These are phyloP conservation scores for Phytophthora agathidicida DNA, from an alignment of 352 stramenopile species.

Conservation along the genomic window DNA sequence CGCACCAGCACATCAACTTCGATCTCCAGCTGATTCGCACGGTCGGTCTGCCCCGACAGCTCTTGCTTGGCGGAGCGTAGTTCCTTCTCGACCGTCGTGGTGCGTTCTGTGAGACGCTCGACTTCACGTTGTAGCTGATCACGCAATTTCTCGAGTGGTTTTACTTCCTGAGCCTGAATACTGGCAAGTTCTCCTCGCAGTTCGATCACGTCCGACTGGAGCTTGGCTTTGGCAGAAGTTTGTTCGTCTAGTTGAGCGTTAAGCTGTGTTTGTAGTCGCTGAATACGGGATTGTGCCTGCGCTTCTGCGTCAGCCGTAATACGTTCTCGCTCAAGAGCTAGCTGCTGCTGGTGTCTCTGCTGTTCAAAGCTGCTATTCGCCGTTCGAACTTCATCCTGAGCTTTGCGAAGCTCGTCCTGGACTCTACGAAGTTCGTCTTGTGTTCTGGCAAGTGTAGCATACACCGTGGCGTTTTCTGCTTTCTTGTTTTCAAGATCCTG, in stretches of 20 bases:
- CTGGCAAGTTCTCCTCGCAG: slow-evolving; percentile 27
- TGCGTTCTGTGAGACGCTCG: slow-evolving; percentile 33
- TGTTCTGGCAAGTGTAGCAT: slow-evolving; percentile 3
- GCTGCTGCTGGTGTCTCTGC: slow-evolving; percentile 26
- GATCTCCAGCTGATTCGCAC: slow-evolving; percentile 43
- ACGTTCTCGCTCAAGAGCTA: slow-evolving; percentile 28
- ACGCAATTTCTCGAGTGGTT: slow-evolving; percentile 40
- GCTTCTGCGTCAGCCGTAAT: slow-evolving; percentile 21
- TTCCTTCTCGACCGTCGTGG: slow-evolving; percentile 37
- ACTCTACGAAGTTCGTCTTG: slow-evolving; percentile 20
- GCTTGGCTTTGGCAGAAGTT: slow-evolving; percentile 16
- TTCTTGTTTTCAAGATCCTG: slow-evolving; percentile 23
- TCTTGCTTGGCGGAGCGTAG: slow-evolving; percentile 35
- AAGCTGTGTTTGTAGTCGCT: slow-evolving; percentile 36
- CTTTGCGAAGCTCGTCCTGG: slow-evolving; percentile 23
- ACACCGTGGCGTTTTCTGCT: slow-evolving; percentile 10
- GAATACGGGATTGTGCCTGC: slow-evolving; percentile 25
- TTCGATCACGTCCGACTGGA: slow-evolving; percentile 40
- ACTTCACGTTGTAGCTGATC: slow-evolving; percentile 47
- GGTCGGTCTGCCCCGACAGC: slow-evolving; percentile 21
- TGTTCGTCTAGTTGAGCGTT: slow-evolving; percentile 40
- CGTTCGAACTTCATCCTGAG: slow-evolving; percentile 24
- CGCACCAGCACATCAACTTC: slow-evolving; percentile 53
- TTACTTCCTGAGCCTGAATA: slow-evolving; percentile 35
- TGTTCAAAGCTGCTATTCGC: slow-evolving; percentile 34